Evolutionary conservation across 1,284 basidiomycete species (phyloP).

Genomic region (Ceratobasidium sp.): DNA sequence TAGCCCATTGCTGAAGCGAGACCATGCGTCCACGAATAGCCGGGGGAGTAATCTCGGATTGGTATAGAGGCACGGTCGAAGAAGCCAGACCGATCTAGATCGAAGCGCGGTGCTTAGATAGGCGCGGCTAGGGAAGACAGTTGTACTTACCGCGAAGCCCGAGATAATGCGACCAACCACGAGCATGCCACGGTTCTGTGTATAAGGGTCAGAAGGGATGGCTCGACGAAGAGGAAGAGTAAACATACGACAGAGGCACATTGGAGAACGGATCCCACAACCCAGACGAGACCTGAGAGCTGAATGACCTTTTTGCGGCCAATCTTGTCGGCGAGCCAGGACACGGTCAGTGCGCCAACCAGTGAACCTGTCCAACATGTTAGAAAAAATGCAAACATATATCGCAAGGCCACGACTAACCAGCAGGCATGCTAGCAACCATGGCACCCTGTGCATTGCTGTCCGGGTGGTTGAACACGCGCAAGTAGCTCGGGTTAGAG

Average conservation of each 20-base stretch:
- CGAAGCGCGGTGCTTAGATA: constrained; percentile 14
- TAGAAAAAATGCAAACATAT: neutral
- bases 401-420: neutral
- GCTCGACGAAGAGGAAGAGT: neutral
- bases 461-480: constrained; percentile 52
- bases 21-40: constrained; percentile 80
- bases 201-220: neutral
- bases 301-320: constrained; percentile 77
- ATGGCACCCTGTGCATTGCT: constrained; percentile 76
- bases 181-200: constrained; percentile 74
- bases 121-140: constrained; percentile 9
- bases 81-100: constrained; percentile 67
- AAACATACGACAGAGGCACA: constrained; percentile 62
- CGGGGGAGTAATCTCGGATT: constrained; percentile 74
- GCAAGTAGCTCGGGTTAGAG: constrained; percentile 56
- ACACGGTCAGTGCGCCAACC: constrained; percentile 52
- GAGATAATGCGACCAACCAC: constrained; percentile 75
- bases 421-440: constrained; percentile 72
- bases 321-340: constrained; percentile 71
- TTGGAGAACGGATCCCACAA: constrained; percentile 77
- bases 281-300: constrained; percentile 75
- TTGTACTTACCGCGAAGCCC: constrained; percentile 62
- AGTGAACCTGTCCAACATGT: constrained; percentile 44
- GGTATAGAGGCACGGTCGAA: constrained; percentile 76
- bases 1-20: constrained; percentile 78